phyloP scores from a whole-genome alignment of 352 stramenopile genomes.

The Ophiocytium majus region DNA sequence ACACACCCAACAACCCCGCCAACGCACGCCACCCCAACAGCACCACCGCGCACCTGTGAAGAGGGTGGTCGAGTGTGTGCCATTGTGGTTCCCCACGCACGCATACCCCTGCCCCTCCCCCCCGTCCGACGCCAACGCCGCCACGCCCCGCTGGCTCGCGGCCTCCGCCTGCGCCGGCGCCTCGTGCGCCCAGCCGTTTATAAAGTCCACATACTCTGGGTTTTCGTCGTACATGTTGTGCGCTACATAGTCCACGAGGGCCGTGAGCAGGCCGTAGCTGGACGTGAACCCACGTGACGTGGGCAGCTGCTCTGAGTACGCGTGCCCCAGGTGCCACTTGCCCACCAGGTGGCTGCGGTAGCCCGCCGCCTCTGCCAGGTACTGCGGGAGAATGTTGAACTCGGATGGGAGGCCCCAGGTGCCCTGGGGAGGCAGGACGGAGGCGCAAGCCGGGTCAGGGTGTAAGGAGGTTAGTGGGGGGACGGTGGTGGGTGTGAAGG shows the following conservation, averaged over 20 bases:
- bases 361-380: conserved; percentile 41
- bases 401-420: background rate
- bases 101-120: no score
- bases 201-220: background rate
- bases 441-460: no score
- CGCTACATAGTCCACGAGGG: no score
- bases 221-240: no score
- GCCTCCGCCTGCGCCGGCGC: no score
- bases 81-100: background rate
- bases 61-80: background rate
- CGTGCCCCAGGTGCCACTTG: conserved; percentile 53
- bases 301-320: background rate
- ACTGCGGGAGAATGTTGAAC: conserved; percentile 33
- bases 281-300: background rate
- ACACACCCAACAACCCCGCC: background rate
- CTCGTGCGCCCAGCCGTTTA: background rate
- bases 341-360: conserved; percentile 57
- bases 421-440: no score
- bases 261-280: background rate
- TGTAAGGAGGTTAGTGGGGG: no score
- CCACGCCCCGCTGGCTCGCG: no score
- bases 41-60: conserved; percentile 5
- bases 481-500: no score
- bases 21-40: background rate
- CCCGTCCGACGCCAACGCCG: no score